Base-by-base conservation (phyloP, 768 basidiomycete species). In the Termitomyces sp. region DNA sequence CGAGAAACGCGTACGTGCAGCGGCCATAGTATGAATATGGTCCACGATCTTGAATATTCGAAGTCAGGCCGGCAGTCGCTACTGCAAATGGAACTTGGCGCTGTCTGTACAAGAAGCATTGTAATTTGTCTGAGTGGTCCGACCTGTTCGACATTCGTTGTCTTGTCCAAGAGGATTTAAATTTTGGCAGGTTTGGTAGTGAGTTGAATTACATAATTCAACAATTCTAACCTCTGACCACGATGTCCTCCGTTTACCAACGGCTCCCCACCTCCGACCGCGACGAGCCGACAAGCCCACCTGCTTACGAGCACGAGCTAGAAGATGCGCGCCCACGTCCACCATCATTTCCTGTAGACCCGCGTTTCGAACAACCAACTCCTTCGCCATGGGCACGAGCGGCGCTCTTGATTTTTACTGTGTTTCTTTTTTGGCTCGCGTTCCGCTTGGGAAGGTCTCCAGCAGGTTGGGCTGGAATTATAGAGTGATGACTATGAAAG, bases 391-490 rank as follows among this genome's bases (percentile, higher is more conserved):
- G 51, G 40, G 54, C 53, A 36, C 59, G 59, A 44, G 56, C 59
- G 4, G 59, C 59, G 22, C 45, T 60, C 16, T 43, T 60, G 22
- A 41, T 55, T 18, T 57, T 60, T 29, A 40, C 56, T 15, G 56
- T 40, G 5, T 53, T 60, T 15, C 40, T 57, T 11, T 60, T 60
- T 42, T 60, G 53, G 53, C 43, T 60, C 3, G 59, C 59, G 16
- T 57, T 60, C 32, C 52, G 27, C 15, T 12, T 60, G 64, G 65
- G 31, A 62, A 61, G 20, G 63, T 60, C 45, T 59, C 38, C 25
- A 31, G 63, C n/a, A 65, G 48, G 54, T 6, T 52, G 42, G 59
- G 43, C 53, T n/a, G 59, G 52, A 2, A 25, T 52, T 5, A 15
- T 59, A 15, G 54, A 59, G 18, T 59, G 48, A 50, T 25, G 1